Percentiles rank a stretch among this genome's conserved stretches.
Conservation (phyloP, 169 alveolate species). For the Perkinsus marinus region DNA sequence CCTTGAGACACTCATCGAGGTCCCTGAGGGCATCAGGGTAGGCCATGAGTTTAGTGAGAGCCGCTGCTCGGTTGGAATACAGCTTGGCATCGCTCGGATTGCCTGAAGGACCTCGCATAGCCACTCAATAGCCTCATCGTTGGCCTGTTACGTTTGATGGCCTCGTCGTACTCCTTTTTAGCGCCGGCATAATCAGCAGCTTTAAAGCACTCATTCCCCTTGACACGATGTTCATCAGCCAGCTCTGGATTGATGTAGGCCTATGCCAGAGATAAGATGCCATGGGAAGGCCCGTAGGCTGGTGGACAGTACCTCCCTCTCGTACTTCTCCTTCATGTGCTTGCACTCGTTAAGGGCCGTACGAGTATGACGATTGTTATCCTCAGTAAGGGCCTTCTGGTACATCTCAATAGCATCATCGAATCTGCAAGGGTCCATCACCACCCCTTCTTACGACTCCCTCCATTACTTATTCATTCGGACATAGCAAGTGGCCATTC, state of each 20-base stretch:
- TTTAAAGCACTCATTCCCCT: constrained; percentile 79
- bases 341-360: constrained; percentile 78
- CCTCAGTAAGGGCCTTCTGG: constrained; percentile 81
- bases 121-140: background rate
- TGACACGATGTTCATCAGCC: constrained; percentile 42
- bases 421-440: background rate
- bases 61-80: constrained; percentile 92
- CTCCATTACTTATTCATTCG: constrained; percentile 45
- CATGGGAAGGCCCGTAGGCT: background rate
- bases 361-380: constrained; percentile 74
- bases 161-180: constrained; percentile 89
- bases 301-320: constrained; percentile 30
- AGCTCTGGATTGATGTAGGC: background rate
- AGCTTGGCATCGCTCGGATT: constrained; percentile 81
- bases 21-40: constrained; percentile 77
- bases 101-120: background rate
- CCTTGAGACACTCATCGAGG: constrained; percentile 10
- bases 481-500: constrained; percentile 69
- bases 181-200: constrained; percentile 88
- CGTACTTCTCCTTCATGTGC: constrained; percentile 71
- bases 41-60: constrained; percentile 82
- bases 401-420: constrained; percentile 75
- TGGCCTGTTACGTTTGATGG: constrained; percentile 70
- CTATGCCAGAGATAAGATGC: background rate
- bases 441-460: background rate